Evolutionary conservation across 2,329 filamentous ascomycete species (phyloP).

Genomic region (Neonectria sp.): DNA sequence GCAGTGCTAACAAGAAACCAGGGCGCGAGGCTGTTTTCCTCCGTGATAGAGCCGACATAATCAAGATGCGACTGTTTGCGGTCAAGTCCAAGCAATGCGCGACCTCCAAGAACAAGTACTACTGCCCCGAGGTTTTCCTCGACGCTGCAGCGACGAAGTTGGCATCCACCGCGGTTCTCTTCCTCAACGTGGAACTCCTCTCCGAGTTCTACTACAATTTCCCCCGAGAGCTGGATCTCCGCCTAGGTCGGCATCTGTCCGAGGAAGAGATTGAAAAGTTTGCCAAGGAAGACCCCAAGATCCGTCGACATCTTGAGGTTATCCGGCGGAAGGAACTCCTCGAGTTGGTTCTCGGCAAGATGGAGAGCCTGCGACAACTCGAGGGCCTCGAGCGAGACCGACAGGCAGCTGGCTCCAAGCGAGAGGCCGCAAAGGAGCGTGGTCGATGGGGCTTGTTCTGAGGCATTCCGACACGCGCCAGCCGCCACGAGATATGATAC

Average conservation of each 20-base stretch:
- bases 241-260: constrained; percentile 85
- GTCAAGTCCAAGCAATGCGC: constrained; percentile 93
- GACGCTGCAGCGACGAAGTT: constrained; percentile 96
- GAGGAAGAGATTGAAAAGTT: constrained; percentile 89
- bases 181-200: constrained; percentile 96
- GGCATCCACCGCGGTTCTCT: constrained; percentile 93
- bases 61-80: constrained; percentile 90
- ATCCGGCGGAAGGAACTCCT: constrained; percentile 93
- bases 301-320: constrained; percentile 90
- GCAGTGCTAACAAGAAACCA: constrained; percentile 56
- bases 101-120: constrained; percentile 89
- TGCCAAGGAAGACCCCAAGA: constrained; percentile 92
- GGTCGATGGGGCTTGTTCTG: constrained; percentile 67
- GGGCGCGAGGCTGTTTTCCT: constrained; percentile 96
- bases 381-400: constrained; percentile 80
- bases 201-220: constrained; percentile 99
- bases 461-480: constrained; percentile 21
- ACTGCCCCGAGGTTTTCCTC: constrained; percentile 98
- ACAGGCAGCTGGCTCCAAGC: constrained; percentile 38
- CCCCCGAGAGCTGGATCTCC: constrained; percentile 89
- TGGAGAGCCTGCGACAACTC: constrained; percentile 89
- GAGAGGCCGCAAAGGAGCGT: constrained; percentile 57
- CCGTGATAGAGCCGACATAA: constrained; percentile 88
- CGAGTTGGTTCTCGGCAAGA: constrained; percentile 94
- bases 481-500: constrained; percentile 46